Evolutionary conservation across 148 eudicot genomes (phyloP).

Genomic region (Cornus kousa): DNA sequence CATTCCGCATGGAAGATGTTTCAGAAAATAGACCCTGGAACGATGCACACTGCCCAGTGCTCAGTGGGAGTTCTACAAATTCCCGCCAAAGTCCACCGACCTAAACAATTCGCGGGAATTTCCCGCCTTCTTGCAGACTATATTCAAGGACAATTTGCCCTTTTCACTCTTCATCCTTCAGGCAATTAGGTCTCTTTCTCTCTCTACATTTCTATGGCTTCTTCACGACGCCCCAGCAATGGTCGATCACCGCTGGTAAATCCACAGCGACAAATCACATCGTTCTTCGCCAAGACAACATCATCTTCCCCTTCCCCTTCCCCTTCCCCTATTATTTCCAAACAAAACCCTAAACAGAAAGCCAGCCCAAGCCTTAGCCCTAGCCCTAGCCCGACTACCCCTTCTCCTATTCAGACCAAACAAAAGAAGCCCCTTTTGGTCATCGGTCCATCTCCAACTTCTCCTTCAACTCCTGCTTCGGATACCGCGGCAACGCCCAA

Average conservation of each 20-base stretch:
- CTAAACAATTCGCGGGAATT: background rate
- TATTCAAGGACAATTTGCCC: background rate
- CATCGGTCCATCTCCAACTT: slow-evolving; percentile 32
- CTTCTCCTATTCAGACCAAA: slow-evolving; percentile 52
- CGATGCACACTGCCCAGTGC: background rate
- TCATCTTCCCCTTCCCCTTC: slow-evolving; percentile 18
- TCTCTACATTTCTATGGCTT: slow-evolving; percentile 39
- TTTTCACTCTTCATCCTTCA: background rate
- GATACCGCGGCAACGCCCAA: background rate
- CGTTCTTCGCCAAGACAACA: slow-evolving; percentile 62
- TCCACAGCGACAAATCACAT: slow-evolving; percentile 83
- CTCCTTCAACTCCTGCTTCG: slow-evolving; percentile 16
- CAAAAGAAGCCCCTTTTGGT: slow-evolving; percentile 56
- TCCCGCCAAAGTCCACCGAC: slow-evolving; percentile 21
- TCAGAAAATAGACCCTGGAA: background rate
- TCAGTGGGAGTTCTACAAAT: background rate
- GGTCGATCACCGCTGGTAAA: slow-evolving; percentile 90
- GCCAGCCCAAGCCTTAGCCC: slow-evolving; percentile 26
- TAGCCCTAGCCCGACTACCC: slow-evolving; percentile 52
- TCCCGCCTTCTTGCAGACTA: background rate
- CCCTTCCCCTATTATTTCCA: slow-evolving; percentile 27
- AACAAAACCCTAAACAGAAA: slow-evolving; percentile 38
- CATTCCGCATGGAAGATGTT: background rate
- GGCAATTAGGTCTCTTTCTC: slow-evolving; percentile 6
- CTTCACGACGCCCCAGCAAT: slow-evolving; percentile 51